These are phyloP conservation scores for Fistulina hepatica DNA, from an alignment of 1,284 basidiomycete species.

Conservation along the genomic window DNA sequence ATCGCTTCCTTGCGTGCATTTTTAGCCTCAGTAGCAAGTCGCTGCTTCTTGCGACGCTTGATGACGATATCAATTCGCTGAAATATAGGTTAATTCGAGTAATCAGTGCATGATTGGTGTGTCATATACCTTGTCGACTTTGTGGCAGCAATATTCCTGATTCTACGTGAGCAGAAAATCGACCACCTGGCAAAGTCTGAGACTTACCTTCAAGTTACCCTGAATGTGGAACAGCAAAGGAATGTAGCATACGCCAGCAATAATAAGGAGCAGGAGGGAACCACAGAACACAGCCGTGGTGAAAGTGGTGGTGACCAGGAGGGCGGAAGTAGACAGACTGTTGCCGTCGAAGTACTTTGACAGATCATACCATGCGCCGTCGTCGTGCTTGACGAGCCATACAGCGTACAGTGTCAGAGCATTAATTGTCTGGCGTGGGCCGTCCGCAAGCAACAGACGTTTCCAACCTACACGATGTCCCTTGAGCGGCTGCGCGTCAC, in stretches of 20 bases:
- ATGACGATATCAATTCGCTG: constrained; percentile 89
- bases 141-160: constrained; percentile 97
- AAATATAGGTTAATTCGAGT: constrained; percentile 8
- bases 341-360: constrained; percentile 59
- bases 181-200: background rate
- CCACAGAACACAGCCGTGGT: constrained; percentile 84
- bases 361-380: constrained; percentile 58
- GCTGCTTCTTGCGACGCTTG: constrained; percentile 82
- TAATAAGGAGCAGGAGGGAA: constrained; percentile 70
- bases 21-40: constrained; percentile 72
- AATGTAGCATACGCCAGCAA: constrained; percentile 83
- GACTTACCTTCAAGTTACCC: constrained; percentile 79
- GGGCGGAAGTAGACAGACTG: constrained; percentile 66
- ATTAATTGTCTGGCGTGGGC: constrained; percentile 97
- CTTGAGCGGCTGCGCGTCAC: constrained; percentile 6
- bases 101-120: constrained; percentile 6
- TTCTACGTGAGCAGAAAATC: background rate
- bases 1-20: constrained; percentile 85
- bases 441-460: constrained; percentile 85
- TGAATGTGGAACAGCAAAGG: constrained; percentile 92
- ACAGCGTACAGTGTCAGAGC: constrained; percentile 89
- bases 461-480: constrained; percentile 72
- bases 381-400: constrained; percentile 64
- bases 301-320: constrained; percentile 84
- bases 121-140: constrained; percentile 80